phyloP scores from a whole-genome alignment of 1,284 basidiomycete species.

The Pascua sp. region DNA sequence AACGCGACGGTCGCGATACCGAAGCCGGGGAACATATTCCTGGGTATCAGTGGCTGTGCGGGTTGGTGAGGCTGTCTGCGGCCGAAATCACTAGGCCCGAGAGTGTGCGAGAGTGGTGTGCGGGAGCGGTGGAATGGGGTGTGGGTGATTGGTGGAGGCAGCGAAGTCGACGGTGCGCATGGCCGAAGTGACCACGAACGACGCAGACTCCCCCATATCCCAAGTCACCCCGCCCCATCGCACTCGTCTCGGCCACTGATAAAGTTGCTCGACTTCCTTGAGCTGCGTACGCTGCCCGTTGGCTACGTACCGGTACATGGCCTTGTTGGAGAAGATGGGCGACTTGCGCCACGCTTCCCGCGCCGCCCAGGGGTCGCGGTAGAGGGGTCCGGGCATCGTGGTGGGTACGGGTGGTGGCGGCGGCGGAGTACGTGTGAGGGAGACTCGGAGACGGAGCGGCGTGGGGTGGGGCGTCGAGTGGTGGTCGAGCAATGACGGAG shows the following conservation, averaged over 20 bases:
- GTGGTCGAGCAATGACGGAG: too few species aligned
- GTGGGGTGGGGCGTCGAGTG: not conserved
- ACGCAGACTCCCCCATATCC: not conserved
- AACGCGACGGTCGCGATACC: constrained; percentile 87
- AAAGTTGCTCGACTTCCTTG: too few species aligned
- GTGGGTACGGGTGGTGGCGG: constrained; percentile 2
- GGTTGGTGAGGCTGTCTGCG: not conserved
- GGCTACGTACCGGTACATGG: constrained; percentile 63
- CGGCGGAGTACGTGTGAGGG: not conserved
- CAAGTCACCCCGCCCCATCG: not conserved
- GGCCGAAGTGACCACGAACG: not conserved
- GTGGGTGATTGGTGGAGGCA: not conserved
- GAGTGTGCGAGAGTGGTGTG: not conserved
- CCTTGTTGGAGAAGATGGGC: constrained; percentile 76
- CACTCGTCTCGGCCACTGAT: too few species aligned
- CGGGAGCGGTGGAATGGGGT: not conserved
- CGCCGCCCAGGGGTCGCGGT: constrained; percentile 91
- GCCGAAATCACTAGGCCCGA: too few species aligned
- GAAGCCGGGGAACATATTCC: constrained; percentile 85
- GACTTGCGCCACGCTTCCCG: constrained; percentile 88
- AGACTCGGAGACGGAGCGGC: not conserved
- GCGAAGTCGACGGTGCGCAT: not conserved
- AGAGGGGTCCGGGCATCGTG: constrained; percentile 58
- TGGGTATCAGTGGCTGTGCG: constrained; percentile 26
- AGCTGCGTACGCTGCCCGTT: too few species aligned